Conservation (phyloP, 352 stramenopile genomes). For the Aphanomyces stellatus region DNA sequence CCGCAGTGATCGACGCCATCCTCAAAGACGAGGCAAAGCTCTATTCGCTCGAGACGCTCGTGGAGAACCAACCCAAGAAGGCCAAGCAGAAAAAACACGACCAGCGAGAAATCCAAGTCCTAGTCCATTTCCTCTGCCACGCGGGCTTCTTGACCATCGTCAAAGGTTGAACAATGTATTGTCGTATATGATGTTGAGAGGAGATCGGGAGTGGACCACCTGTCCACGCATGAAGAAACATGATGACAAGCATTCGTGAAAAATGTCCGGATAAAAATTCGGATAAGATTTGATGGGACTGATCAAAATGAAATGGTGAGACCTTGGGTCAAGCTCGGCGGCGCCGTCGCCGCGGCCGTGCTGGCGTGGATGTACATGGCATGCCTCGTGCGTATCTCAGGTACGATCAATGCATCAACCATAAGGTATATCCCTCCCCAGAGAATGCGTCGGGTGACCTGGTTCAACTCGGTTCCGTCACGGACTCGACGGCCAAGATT, state of each 20-base stretch:
- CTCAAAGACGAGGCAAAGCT: neutral
- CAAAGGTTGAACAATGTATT: neutral
- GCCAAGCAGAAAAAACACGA: neutral
- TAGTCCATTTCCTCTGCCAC: conserved; percentile 14
- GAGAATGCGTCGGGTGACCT: neutral
- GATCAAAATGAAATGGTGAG: too few species aligned
- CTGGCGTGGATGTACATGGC: too few species aligned
- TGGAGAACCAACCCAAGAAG: neutral
- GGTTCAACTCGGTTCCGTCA: neutral
- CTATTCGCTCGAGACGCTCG: conserved; percentile 1
- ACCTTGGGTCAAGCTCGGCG: too few species aligned
- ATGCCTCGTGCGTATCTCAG: too few species aligned
- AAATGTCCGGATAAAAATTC: neutral
- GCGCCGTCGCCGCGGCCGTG: too few species aligned
- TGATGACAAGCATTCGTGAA: neutral
- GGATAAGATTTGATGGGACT: too few species aligned
- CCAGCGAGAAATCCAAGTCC: neutral
- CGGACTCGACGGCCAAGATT: neutral
- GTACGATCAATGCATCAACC: too few species aligned
- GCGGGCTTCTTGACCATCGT: conserved; percentile 10
- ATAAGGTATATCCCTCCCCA: too few species aligned
- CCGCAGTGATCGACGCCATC: neutral
- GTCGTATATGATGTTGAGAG: too few species aligned
- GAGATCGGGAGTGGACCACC: too few species aligned
- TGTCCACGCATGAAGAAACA: too few species aligned